Percentiles rank a stretch among this genome's conserved stretches.
Conservation (phyloP, 768 basidiomycete genomes). For the Termitomyces sp. region DNA sequence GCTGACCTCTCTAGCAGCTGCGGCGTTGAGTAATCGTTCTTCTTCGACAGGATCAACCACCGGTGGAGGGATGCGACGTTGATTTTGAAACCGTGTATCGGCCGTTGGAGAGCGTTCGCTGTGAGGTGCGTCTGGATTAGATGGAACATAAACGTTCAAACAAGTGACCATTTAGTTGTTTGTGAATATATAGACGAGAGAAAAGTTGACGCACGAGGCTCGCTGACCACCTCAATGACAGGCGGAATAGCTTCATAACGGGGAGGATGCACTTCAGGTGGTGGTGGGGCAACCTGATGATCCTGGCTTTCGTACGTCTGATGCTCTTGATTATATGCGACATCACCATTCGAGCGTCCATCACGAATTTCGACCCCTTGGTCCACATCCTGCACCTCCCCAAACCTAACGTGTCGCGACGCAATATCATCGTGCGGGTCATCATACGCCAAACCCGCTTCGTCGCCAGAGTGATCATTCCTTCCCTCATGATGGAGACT, state of each 20-base stretch:
- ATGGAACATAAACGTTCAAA: neutral
- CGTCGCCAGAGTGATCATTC: constrained; percentile 22
- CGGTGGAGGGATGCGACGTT: constrained; percentile 33
- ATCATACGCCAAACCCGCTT: constrained; percentile 33
- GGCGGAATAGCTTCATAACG: constrained; percentile 8
- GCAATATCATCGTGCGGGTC: constrained; percentile 6
- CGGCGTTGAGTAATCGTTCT: constrained; percentile 54
- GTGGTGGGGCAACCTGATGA: neutral
- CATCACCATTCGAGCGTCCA: neutral
- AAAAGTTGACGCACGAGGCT: neutral
- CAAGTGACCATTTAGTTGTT: neutral
- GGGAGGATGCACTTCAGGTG: constrained; percentile 9
- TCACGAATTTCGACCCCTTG: constrained; percentile 25
- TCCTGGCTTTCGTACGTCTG: constrained; percentile 1
- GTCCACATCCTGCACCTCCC: constrained; percentile 33
- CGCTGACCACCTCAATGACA: neutral
- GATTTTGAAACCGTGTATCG: constrained; percentile 12
- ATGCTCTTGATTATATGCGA: neutral
- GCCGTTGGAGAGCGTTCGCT: constrained; percentile 2
- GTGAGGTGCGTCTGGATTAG: neutral
- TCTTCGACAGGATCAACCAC: constrained; percentile 35
- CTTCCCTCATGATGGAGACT: constrained; percentile 18
- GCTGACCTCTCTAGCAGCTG: constrained; percentile 63
- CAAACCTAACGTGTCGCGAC: constrained; percentile 39
- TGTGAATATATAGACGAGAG: neutral